Base-by-base conservation (phyloP, 495 filamentous ascomycete species). In the Poronia punctata region DNA sequence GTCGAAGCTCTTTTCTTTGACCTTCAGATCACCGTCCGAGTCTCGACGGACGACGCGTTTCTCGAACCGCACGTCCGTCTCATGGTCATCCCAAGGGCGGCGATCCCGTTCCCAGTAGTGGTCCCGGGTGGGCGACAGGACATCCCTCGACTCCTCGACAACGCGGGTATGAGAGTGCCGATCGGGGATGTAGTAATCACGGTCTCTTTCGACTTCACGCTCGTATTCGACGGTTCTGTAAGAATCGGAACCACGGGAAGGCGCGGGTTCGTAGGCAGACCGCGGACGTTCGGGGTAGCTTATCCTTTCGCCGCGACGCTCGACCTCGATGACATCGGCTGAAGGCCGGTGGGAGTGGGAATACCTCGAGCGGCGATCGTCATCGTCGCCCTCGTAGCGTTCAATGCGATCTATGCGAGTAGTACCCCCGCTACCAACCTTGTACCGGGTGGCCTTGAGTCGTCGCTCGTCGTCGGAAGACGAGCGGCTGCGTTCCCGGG, bases 391-490 rank as follows among this genome's bases (percentile, higher is more conserved):
- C 38, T 73, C 65, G 16, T 71, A 65, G 40, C 64, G 61, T 35
- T 68, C 66, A 26, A 61, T 49, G 10, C 62, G 64, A 42, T 68
- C 59, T 33, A 60, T 46, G 32, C 68, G 67, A 7, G 57, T 59
- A 11, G 62, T 53, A 8, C 53, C 48, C 11, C 43, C 27, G 12
- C 49, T 49, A 9, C 59, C 38, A 31, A 74, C 73, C 35, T 75
- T 74, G 58, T 79, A 79, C 25, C 71, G 66, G 53, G 70, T 67
- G 4, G 70, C 75, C 19, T 67, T 73, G 42, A 59, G 56, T 41
- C 58, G 66, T 48, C 63, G 70, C 17, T 73, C 69, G 25, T 75
- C 72, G 45, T 64, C 63, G 2, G 64, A 66, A 24, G 66, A 61
- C 5, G 61, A 70, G n/a, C 61, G 55, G 41, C 67, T 69, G 16